phyloP scores from a whole-genome alignment of 805 yeast species.

The Lachancea lanzarotensis region DNA sequence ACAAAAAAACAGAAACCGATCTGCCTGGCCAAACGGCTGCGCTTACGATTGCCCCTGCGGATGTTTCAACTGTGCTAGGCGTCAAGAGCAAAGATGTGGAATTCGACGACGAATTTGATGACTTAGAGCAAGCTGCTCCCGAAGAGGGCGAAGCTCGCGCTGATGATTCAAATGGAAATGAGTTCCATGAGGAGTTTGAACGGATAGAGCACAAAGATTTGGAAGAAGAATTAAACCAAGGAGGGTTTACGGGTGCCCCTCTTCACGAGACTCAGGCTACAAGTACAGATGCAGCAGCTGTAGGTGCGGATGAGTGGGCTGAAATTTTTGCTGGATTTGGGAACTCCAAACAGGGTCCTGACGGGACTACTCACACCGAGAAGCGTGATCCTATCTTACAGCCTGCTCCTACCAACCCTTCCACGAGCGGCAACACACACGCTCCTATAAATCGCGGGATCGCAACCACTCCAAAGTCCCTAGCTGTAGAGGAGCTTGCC shows the following conservation, averaged over 20 bases:
- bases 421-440: neutral
- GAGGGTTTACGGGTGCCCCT: constrained; percentile 20
- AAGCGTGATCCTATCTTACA: constrained; percentile 12
- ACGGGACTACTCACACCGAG: constrained; percentile 4
- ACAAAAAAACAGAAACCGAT: neutral
- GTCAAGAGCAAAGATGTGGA: neutral
- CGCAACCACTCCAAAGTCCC: constrained; percentile 42
- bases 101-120: constrained; percentile 39
- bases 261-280: constrained; percentile 4
- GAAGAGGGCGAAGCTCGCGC: constrained; percentile 24
- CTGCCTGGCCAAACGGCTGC: neutral
- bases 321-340: constrained; percentile 88
- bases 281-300: constrained; percentile 13
- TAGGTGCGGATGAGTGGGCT: constrained; percentile 80
- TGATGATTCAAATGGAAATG: constrained; percentile 27
- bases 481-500: constrained; percentile 68
- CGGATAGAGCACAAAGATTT: constrained; percentile 22
- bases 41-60: neutral
- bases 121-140: constrained; percentile 39
- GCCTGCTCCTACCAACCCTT: constrained; percentile 10
- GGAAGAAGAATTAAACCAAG: constrained; percentile 21
- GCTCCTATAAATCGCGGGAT: constrained; percentile 25
- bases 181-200: constrained; percentile 23
- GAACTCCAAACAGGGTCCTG: constrained; percentile 20
- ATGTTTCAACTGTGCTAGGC: neutral